Conservation (phyloP, 2,329 filamentous ascomycete species). For the Xylaria sp. region DNA sequence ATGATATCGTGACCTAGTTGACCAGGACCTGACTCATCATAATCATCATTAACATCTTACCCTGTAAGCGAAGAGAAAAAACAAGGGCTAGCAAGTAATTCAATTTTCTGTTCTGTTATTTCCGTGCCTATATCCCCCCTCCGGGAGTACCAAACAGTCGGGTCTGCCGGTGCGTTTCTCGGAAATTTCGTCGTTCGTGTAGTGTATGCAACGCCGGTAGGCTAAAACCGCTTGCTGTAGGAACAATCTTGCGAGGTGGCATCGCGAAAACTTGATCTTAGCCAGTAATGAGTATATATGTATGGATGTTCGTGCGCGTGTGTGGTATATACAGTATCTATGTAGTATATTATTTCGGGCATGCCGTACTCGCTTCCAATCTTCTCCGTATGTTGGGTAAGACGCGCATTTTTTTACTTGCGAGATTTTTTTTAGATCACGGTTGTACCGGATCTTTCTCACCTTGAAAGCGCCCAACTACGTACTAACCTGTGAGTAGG, state of each 20-base stretch:
- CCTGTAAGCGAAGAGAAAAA: not conserved
- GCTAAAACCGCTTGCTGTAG: slow-evolving; percentile 9
- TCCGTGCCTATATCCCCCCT: too few relatives aligned
- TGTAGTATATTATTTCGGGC: not conserved
- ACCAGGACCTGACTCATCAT: slow-evolving; percentile 6
- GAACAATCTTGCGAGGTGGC: not conserved
- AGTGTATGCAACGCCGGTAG: not conserved
- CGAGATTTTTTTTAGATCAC: not conserved
- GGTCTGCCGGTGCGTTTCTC: slow-evolving; percentile 6
- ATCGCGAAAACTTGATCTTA: slow-evolving; percentile 7
- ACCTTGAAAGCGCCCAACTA: not conserved
- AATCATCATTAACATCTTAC: not conserved
- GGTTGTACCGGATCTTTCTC: not conserved
- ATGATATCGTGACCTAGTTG: not conserved
- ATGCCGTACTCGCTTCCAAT: slow-evolving; percentile 8
- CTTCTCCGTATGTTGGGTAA: not conserved
- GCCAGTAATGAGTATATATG: slow-evolving; percentile 1
- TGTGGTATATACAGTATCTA: not conserved
- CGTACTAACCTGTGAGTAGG: not conserved
- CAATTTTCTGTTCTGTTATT: not conserved
- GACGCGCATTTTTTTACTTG: not conserved
- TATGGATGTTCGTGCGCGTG: not conserved
- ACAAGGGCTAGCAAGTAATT: slow-evolving; percentile 1
- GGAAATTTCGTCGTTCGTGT: not conserved
- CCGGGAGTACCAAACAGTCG: slow-evolving; percentile 5